phyloP scores from a whole-genome alignment of 495 filamentous ascomycete genomes.

The Talaromyces borbonicus region DNA sequence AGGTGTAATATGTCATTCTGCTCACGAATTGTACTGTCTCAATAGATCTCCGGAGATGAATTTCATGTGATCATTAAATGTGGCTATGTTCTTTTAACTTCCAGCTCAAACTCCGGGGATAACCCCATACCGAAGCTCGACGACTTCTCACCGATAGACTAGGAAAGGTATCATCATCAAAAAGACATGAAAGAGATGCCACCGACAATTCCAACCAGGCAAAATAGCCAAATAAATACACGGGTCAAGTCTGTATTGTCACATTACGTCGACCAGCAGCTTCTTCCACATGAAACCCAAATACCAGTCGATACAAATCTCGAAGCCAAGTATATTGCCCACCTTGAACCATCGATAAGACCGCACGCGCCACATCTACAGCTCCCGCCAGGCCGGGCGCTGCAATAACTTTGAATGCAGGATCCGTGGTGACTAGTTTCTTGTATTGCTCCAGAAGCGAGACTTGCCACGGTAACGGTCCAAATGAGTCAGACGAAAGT shows the following conservation, averaged over 20 bases:
- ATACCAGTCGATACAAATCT: conserved; percentile 75
- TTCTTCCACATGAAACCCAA: conserved; percentile 73
- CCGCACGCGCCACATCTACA: conserved; percentile 62
- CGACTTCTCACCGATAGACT: not conserved
- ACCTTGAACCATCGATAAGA: conserved; percentile 59
- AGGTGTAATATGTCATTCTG: too few species aligned
- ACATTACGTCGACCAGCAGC: conserved; percentile 45
- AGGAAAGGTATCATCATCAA: conserved; percentile 1
- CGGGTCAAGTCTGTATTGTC: conserved; percentile 31
- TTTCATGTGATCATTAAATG: too few species aligned
- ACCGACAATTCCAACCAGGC: not conserved
- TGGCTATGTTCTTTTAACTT: too few species aligned
- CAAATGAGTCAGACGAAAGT: conserved; percentile 70
- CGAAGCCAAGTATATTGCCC: conserved; percentile 63
- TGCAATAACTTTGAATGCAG: conserved; percentile 48
- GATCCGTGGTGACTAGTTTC: conserved; percentile 60
- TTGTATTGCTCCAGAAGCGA: conserved; percentile 68
- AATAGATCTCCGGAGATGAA: too few species aligned
- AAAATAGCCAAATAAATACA: not conserved
- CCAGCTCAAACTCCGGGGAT: too few species aligned
- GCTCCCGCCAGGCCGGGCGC: conserved; percentile 52
- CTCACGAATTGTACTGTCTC: too few species aligned
- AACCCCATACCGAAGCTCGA: too few species aligned
- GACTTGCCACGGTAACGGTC: conserved; percentile 56
- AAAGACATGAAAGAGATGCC: not conserved